phyloP scores from a whole-genome alignment of 2,329 filamentous ascomycete genomes.

The Diaporthe citrichinensis region DNA sequence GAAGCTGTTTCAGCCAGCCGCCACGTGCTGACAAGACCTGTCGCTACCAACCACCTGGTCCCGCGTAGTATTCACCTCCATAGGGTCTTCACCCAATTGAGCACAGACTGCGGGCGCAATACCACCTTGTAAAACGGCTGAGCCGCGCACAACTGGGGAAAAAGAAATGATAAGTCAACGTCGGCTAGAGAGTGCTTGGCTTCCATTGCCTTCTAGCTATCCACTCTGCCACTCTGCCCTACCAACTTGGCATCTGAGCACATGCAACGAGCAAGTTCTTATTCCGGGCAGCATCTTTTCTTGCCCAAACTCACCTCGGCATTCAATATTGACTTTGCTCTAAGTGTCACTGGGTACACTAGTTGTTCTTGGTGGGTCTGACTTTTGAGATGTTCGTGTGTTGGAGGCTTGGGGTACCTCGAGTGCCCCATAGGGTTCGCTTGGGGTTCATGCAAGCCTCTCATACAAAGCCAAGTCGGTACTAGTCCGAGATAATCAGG shows the following conservation, averaged over 20 bases:
- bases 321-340: constrained; percentile 15
- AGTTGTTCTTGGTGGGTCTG: constrained; percentile 13
- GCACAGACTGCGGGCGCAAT: constrained; percentile 13
- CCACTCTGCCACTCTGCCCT: background rate
- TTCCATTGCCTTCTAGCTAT: background rate
- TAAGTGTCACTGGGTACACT: background rate
- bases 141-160: background rate
- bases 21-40: constrained; percentile 29
- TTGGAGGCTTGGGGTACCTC: background rate
- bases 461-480: constrained; percentile 22
- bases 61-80: background rate
- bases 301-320: background rate
- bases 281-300: background rate
- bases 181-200: background rate
- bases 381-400: background rate
- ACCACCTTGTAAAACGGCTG: constrained; percentile 9
- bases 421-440: background rate
- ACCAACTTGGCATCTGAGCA: background rate
- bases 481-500: constrained; percentile 1
- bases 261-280: background rate
- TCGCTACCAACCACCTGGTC: constrained; percentile 9
- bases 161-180: background rate
- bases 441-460: constrained; percentile 28
- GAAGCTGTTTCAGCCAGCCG: constrained; percentile 23
- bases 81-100: background rate